Percentiles rank a stretch among this genome's conserved stretches.
Evolutionary conservation across 345 rosid genomes (phyloP).

Genomic region (Aethionema arabicum): DNA sequence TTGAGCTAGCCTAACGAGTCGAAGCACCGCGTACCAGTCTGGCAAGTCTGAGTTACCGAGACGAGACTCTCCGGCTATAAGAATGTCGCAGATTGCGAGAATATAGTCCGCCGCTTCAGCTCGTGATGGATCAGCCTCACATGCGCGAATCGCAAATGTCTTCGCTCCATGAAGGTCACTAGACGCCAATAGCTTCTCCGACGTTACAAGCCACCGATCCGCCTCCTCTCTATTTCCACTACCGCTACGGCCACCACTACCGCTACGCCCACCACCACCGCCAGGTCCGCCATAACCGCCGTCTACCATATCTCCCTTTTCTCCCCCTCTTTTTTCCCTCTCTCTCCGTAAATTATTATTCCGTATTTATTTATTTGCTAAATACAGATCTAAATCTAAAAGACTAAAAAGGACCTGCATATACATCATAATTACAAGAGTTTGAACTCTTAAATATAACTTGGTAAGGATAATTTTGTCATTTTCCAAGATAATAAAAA

Average conservation of each 20-base stretch:
- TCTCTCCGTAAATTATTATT: slow-evolving; percentile 13
- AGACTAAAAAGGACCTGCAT: slow-evolving; percentile 10
- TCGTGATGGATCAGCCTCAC: slow-evolving; percentile 69
- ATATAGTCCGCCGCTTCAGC: slow-evolving; percentile 60
- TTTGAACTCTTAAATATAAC: background rate
- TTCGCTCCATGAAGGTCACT: slow-evolving; percentile 77
- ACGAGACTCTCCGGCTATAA: slow-evolving; percentile 56
- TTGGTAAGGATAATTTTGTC: background rate
- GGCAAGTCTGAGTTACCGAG: slow-evolving; percentile 40
- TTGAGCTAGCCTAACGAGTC: slow-evolving; percentile 62
- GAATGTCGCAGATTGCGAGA: slow-evolving; percentile 77
- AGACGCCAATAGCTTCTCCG: slow-evolving; percentile 77
- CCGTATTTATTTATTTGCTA: background rate
- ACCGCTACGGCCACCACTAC: slow-evolving; percentile 35
- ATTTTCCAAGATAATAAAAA: background rate
- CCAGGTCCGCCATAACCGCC: slow-evolving; percentile 19
- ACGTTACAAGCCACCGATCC: slow-evolving; percentile 76
- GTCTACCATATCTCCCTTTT: slow-evolving; percentile 23
- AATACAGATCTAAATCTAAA: slow-evolving; percentile 9
- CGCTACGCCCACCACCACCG: slow-evolving; percentile 32
- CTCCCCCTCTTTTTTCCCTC: background rate
- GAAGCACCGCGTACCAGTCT: slow-evolving; percentile 86
- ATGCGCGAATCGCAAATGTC: slow-evolving; percentile 78
- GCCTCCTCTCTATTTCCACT: slow-evolving; percentile 61
- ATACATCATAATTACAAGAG: background rate